These are phyloP conservation scores for Groenewaldozyma tartarivorans DNA, from an alignment of 805 yeast species.

Conservation along the genomic window DNA sequence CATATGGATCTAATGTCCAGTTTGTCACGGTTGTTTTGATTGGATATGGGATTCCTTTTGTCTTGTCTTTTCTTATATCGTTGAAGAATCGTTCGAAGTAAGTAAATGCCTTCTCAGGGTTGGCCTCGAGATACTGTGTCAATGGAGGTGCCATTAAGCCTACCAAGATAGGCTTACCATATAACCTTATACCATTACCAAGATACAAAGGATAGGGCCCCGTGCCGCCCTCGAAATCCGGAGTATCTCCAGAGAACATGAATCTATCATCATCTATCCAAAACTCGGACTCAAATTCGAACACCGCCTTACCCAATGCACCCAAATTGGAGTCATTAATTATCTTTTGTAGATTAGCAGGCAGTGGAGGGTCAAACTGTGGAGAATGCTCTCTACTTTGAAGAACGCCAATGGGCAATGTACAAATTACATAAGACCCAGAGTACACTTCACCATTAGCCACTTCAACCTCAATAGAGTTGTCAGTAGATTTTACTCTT, in stretches of 20 bases:
- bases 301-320: slow-evolving; percentile 59
- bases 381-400: slow-evolving; percentile 35
- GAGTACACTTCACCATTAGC: slow-evolving; percentile 15
- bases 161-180: slow-evolving; percentile 45
- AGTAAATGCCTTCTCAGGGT: slow-evolving; percentile 47
- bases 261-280: slow-evolving; percentile 52
- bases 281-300: slow-evolving; percentile 54
- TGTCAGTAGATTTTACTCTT: slow-evolving; percentile 27
- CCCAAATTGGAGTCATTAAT: slow-evolving; percentile 49
- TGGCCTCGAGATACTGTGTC: slow-evolving; percentile 46
- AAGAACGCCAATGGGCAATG: slow-evolving; percentile 70
- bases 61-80: slow-evolving; percentile 20
- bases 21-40: slow-evolving; percentile 36
- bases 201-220: slow-evolving; percentile 54
- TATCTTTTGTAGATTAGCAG: slow-evolving; percentile 30
- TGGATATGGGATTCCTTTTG: slow-evolving; percentile 29
- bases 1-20: slow-evolving; percentile 67
- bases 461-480: slow-evolving; percentile 13
- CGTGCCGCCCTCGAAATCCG: too few relatives aligned
- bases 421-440: slow-evolving; percentile 55
- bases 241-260: slow-evolving; percentile 31
- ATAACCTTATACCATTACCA: slow-evolving; percentile 48
- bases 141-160: slow-evolving; percentile 64
- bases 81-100: slow-evolving; percentile 44
- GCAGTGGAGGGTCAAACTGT: slow-evolving; percentile 47